Conservation (phyloP, 495 filamentous ascomycete genomes). For the Poronia punctata region DNA sequence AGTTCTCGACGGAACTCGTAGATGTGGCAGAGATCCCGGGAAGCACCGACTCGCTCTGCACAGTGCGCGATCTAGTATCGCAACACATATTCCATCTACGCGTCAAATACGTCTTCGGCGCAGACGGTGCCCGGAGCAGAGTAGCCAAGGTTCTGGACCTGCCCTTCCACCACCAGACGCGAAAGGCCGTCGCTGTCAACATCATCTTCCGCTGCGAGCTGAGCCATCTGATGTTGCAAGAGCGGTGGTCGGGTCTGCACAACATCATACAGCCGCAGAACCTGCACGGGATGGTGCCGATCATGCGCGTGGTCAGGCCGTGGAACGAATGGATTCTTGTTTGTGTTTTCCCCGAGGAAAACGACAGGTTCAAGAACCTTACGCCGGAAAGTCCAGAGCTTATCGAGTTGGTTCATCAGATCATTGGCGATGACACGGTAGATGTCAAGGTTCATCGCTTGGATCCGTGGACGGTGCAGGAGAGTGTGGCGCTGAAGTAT, state of each 20-base stretch:
- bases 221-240: constrained; percentile 29
- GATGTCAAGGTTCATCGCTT: constrained; percentile 37
- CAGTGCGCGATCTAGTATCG: constrained; percentile 35
- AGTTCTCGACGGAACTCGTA: constrained; percentile 35
- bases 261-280: constrained; percentile 46
- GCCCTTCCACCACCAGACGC: constrained; percentile 33
- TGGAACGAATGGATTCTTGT: constrained; percentile 55
- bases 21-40: constrained; percentile 19
- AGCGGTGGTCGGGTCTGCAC: constrained; percentile 46
- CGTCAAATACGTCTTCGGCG: constrained; percentile 48
- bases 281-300: constrained; percentile 33
- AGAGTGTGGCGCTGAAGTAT: constrained; percentile 39
- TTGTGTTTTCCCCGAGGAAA: constrained; percentile 33
- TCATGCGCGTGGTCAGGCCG: constrained; percentile 47
- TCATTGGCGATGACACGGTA: constrained; percentile 43
- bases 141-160: constrained; percentile 37
- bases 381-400: constrained; percentile 35
- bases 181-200: constrained; percentile 43
- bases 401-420: constrained; percentile 28
- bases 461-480: constrained; percentile 47
- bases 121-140: constrained; percentile 44
- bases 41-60: constrained; percentile 23
- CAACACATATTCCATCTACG: constrained; percentile 34
- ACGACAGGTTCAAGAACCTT: constrained; percentile 19
- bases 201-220: constrained; percentile 44